Base-by-base conservation (phyloP, 306 rosid species). In the Dalbergia cultrata region DNA sequence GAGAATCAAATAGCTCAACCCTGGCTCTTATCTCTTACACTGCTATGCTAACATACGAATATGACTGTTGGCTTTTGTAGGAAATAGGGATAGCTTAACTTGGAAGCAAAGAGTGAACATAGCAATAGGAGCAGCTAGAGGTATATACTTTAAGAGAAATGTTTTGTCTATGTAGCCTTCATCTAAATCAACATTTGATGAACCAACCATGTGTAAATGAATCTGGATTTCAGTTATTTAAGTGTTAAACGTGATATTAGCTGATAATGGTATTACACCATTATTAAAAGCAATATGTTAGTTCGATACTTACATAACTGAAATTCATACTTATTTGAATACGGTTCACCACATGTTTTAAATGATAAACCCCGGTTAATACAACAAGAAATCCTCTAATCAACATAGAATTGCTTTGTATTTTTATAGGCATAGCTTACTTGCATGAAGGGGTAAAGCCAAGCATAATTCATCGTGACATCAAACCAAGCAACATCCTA, bases 91-190 rank as follows among this genome's bases (percentile, higher is more conserved):
- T 43, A 86, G 88, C 91, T 86, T 94, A 80, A 88, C 86, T 74
- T 92, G 97, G 98, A 91, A 87, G 86, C 93, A 91, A 67, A 87
- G 98, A 83, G 85, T 90, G 43, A 89, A 80, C 11, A 84, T 94
- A 80, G 94, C 97, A 74, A 91, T 90, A 64, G 97, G 97, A 86
- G 94, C 93, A 64, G 97, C 97, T 16, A 89, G 83, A 88, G 95
- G 98, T 54, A 54, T 54, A n/a, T 53, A 16, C 16, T 90, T 37
- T 37, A 37, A 37, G 41, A 37, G 7, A 37, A 37, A 37, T 37
- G 41, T 37, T 37, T 37, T 37, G 41, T 37, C 41, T 37, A 3
- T 37, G 41, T 4, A 37, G 7, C 41, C 41, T 37, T 37, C 41
- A 37, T 37, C 41, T 37, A 37, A 37, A 37, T 37, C 41, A 37